A percentile compares a stretch with the other conserved stretches of the same genome.
phyloP scores from a whole-genome alignment of 345 rosid genomes.

The Populus nigra region DNA sequence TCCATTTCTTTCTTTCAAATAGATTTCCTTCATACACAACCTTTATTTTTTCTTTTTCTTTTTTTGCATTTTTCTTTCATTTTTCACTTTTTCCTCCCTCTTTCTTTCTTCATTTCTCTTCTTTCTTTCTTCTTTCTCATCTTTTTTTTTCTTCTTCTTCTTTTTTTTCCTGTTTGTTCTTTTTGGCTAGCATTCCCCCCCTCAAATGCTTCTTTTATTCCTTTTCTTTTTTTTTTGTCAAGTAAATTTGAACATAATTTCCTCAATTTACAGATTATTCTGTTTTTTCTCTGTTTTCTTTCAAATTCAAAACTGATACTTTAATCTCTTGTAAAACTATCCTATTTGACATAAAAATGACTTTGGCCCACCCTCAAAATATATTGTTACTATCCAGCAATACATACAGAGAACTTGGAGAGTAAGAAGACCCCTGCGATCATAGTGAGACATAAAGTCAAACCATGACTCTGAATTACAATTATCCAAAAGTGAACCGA shows the following conservation, averaged over 20 bases:
- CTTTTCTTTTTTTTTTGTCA: slow-evolving; percentile 20
- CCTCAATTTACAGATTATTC: slow-evolving; percentile 5
- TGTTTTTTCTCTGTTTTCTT: slow-evolving; percentile 2
- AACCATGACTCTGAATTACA: slow-evolving; percentile 43
- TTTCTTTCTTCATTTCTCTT: slow-evolving; percentile 4
- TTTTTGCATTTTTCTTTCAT: not conserved
- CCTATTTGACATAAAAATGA: slow-evolving; percentile 31
- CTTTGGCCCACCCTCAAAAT: slow-evolving; percentile 38
- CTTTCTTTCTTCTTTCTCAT: slow-evolving; percentile 14
- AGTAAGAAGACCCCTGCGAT: slow-evolving; percentile 69
- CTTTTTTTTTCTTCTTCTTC: not conserved
- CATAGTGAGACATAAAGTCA: slow-evolving; percentile 62
- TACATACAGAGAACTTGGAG: slow-evolving; percentile 55
- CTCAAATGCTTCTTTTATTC: slow-evolving; percentile 2
- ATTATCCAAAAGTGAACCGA: slow-evolving; percentile 33
- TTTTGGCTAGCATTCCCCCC: slow-evolving; percentile 10
- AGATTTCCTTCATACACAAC: not conserved
- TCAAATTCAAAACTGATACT: slow-evolving; percentile 12
- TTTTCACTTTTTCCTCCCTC: slow-evolving; percentile 11
- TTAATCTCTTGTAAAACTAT: slow-evolving; percentile 21
- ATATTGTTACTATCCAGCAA: slow-evolving; percentile 45
- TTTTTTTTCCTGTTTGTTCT: not conserved
- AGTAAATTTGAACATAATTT: slow-evolving; percentile 5
- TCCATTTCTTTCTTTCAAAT: not conserved
- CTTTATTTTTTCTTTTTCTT: not conserved